These are phyloP conservation scores for Amauroascus niger DNA, from an alignment of 2,329 filamentous ascomycete species.

Conservation along the genomic window DNA sequence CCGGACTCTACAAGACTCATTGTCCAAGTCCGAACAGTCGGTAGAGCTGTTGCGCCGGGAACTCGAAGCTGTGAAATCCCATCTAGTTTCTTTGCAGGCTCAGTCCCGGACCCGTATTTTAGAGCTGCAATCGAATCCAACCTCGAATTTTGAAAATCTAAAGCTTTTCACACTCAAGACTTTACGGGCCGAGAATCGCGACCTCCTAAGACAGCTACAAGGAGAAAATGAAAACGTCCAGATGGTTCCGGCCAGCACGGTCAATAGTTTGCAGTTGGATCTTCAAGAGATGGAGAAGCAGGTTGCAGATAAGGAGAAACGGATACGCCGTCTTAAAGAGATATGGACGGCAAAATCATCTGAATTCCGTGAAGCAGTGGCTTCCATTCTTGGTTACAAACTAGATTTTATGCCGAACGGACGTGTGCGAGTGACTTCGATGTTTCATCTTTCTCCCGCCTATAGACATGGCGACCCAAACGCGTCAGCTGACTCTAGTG, in stretches of 20 bases:
- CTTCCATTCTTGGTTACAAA: slow-evolving; percentile 84
- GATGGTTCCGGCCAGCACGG: slow-evolving; percentile 64
- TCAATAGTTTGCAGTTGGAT: slow-evolving; percentile 66
- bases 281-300: slow-evolving; percentile 61
- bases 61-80: slow-evolving; percentile 59
- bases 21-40: slow-evolving; percentile 59
- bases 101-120: slow-evolving; percentile 72
- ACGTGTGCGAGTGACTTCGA: slow-evolving; percentile 80
- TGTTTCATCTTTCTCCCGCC: slow-evolving; percentile 61
- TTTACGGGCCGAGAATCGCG: slow-evolving; percentile 72
- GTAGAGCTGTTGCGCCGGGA: slow-evolving; percentile 65
- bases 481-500: slow-evolving; percentile 50
- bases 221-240: slow-evolving; percentile 42
- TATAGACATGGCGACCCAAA: slow-evolving; percentile 38
- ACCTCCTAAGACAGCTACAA: slow-evolving; percentile 64
- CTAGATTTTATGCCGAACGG: slow-evolving; percentile 96
- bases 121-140: slow-evolving; percentile 84
- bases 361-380: slow-evolving; percentile 93
- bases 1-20: slow-evolving; percentile 69
- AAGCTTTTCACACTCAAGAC: slow-evolving; percentile 70
- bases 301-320: slow-evolving; percentile 64
- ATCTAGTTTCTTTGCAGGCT: slow-evolving; percentile 58
- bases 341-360: slow-evolving; percentile 85
- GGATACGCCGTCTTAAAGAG: slow-evolving; percentile 74
- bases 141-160: slow-evolving; percentile 70